Evolutionary conservation across 352 stramenopile species (phyloP), one percentile per base, ranked within the genome.

Genomic region (Globisporangium parvum): DNA sequence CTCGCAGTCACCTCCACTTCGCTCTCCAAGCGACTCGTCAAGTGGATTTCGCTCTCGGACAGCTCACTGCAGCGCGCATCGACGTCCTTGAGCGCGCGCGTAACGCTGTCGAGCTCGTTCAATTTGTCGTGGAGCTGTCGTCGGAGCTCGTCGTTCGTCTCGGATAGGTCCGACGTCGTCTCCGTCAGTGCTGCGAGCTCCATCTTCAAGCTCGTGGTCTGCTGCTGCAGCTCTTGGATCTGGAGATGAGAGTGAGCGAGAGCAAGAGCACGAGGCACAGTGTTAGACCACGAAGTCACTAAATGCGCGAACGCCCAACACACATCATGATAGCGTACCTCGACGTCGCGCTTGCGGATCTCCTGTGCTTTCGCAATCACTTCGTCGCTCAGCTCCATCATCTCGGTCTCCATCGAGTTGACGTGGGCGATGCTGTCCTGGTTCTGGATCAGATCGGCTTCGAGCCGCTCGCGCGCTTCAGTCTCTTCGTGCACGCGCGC

Each of bases 301-400:
- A 17, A 21, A 1, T 15, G 31, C n/a, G 17, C 26, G 46, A 26
- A 50, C 20, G 17, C 18, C 31, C 31, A 15, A 44, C n/a, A 44
- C 6, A 20, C 18, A 51, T 12, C 18, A 33, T 14, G n/a, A 39
- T 1, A 55, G 39, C 48, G 6, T 46, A 77, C 69, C 64, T 87
- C 64, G n/a, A 82, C 60, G 24, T 89, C 77, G 24, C 72, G 75
- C 33, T 70, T 62, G 20, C 74, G 75, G 26, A 91, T 84, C 39
- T 86, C 77, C 51, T 90, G 76, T 20, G 77, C 75, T 49, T 91
- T 91, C 14, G 63, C 73, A 44, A 91, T 89, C 51, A 92, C 50
- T 54, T 94, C 80, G 41, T 92, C 81, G 6, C 73, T 77, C 77
- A 92, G 89, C 39, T 90, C 79, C 0, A 65, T 75, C 56, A 93